Evolutionary conservation across 1,139 yeast genomes (phyloP), one percentile per base, ranked within the genome.

Genomic region (Saccharomyces hybrid): DNA sequence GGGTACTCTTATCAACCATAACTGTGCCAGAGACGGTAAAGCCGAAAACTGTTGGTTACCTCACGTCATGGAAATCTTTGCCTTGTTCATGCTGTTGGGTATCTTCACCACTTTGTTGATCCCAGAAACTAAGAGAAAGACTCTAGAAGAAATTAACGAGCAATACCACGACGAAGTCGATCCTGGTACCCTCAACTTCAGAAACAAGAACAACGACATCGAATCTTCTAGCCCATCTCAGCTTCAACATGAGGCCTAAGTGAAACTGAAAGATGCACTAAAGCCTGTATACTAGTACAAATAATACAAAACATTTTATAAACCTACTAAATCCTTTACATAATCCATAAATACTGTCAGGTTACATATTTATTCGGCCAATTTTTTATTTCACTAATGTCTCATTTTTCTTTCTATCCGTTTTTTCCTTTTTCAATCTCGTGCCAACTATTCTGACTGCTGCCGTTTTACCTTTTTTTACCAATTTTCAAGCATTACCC

Each of bases 61-160:
- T 54, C 96, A 88, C 65, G 95, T 88, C 60, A 87, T 89, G 95
- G 89, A 88, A 76, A 88, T 89, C 71, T 89, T 87, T 69, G 96
- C 96, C 16, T 78, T 88, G 56, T 89, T 89, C 81, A 88, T 89
- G 96, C 78, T 88, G 73, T 63, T 84, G 54, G 96, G 96, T 75
- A 67, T 83, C 64, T 73, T 77, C 64, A 73, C 83, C 52, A 73
- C 93, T 25, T 69, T 86, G 54, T 78, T 87, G 65, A 74, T 88
- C 62, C 96, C 96, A 65, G 97, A 89, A 78, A 88, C 96, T 61
- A 87, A 85, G 82, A 82, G 96, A 78, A 82, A 79, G 81, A 86
- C 96, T 51, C 80, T 88, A 66, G 96, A 88, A 77, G 84, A 86
- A 70, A 79, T 88, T 61, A 75, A 82, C 64, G 95, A 86, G 73